Evolutionary conservation across 345 rosid genomes (phyloP), one percentile per base, ranked within the genome.

Genomic region (Euphorbia lathyris): DNA sequence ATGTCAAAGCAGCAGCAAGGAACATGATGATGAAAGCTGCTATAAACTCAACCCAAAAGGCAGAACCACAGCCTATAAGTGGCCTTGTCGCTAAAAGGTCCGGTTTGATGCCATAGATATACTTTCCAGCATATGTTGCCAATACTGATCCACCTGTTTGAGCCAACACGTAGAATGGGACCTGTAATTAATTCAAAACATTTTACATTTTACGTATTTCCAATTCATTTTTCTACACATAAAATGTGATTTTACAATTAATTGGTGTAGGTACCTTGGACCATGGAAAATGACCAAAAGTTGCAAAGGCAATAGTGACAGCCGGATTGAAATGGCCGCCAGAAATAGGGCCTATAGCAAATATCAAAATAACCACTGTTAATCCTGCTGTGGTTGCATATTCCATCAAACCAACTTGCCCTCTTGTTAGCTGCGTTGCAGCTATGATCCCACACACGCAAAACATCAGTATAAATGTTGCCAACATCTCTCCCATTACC

Each of bases 281-380:
- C 97, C 96, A 91, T 0, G 87, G 92, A 40, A 89, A 91, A 40
- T 84, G 84, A 10, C 97, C 90, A 62, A 86, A 86, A 59, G 82
- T 48, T 4, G 97, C 98, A 27, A 91, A 81, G 63, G 96, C 86
- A 13, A 93, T 73, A 3, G 98, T 93, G 61, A 93, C 81, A 9
- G 94, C 91, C 20, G 98, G 98, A 74, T 91, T 93, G 0, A 93
- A 83, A 74, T 93, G 98, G 1, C 91, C 98, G 32, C 93, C 96
- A 16, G 97, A 91, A 68, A 91, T 91, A 26, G 91, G 87, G 11
- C 97, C 97, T 8, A 89, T 67, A 2, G 87, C 66, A 76, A 80
- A 91, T 68, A 91, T 82, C 9, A 93, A 45, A 11, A 89, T 81
- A 23, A 86, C 81, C 17, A 91, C 85, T 0, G 98, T 81, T 70